Evolutionary conservation across 305 asterid species (phyloP), one percentile per base, ranked within the genome.

Genomic region (Fraxinus dipetala): DNA sequence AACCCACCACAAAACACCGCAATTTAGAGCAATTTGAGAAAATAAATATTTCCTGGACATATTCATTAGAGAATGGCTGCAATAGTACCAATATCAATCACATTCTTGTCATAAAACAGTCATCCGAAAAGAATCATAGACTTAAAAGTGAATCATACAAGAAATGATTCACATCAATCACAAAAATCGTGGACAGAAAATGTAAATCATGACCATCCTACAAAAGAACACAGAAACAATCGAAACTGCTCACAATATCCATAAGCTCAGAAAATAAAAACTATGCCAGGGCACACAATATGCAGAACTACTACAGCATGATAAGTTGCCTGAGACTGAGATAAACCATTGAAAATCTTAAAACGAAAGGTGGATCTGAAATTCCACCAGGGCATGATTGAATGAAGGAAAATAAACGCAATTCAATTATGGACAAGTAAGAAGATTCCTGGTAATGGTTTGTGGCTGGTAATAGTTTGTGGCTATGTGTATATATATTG

Each of bases 331-430:
- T 89, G 87, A 54, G 81, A 36, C 40, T 54, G 32, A 20, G 81
- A 61, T 80, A 78, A 79, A 76, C 83, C 83, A 81, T 89, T 72
- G 83, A 80, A 88, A 87, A 81, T 77, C 67, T 79, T 84, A 80
- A 78, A 45, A 79, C 77, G 74, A 30, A 72, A 85, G 59, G 77
- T 56, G 81, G 90, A 80, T 87, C 90, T 83, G 61, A 83, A 86
- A 77, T 81, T 84, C 86, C 85, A 81, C 83, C 85, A 75, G 72
- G 87, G 77, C 94, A 92, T 92, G 78, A 80, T 70, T 69, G 63
- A 78, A 76, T 38, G 75, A 79, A 80, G 76, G 26, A 13, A 40
- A 82, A 77, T 78, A 73, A 18, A 56, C 30, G n/a, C 56, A 51
- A 36, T 31, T 43, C 10, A 82, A 16, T 85, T 28, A 78, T 74